Evolutionary conservation across 352 stramenopile species (phyloP), one percentile per base, ranked within the genome.

Genomic region (Globisporangium viniferum): DNA sequence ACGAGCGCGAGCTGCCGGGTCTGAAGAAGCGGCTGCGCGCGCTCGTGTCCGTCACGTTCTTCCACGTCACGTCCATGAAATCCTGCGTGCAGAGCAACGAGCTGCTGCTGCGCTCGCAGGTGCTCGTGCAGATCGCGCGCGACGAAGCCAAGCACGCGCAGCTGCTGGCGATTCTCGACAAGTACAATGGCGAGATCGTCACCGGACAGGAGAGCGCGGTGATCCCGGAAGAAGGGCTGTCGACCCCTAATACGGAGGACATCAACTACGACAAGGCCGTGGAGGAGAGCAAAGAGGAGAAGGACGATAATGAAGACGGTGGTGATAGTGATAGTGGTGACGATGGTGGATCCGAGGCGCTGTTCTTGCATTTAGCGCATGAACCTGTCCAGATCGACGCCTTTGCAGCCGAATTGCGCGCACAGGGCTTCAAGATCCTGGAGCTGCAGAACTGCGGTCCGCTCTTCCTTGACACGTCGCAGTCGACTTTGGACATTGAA

Each of bases 21-120:
- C 74, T 93, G 36, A 79, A 90, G 68, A 86, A 80, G 41, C 78
- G 83, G 0, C 79, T 92, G 29, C 73, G 78, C 1, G 73, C 83
- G 27, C 79, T 93, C 2, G 85, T 93, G 56, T 81, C 73, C 60
- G 74, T 93, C 56, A 91, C 85, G 15, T 93, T 93, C 66, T 91
- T 91, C 76, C 85, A 93, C 62, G 77, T 92, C 59, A 93, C 85
- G 36, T 89, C 79, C 24, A 75, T 86, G 72, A 70, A 71, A 22
- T 87, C 85, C 33, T 91, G 82, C 36, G 69, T 91, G 27, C 68
- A 82, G 59, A 90, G 85, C 73, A 76, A 89, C 33, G 80, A 91
- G 58, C 70, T 89, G 20, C 62, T 93, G 51, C 64, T 93, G 54
- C 81, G 82, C 22, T 89, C 81, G 0, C 85, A 93, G 64, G 56